Evolutionary conservation across 345 rosid genomes (phyloP).

Genomic region (Aquilaria malaccensis): DNA sequence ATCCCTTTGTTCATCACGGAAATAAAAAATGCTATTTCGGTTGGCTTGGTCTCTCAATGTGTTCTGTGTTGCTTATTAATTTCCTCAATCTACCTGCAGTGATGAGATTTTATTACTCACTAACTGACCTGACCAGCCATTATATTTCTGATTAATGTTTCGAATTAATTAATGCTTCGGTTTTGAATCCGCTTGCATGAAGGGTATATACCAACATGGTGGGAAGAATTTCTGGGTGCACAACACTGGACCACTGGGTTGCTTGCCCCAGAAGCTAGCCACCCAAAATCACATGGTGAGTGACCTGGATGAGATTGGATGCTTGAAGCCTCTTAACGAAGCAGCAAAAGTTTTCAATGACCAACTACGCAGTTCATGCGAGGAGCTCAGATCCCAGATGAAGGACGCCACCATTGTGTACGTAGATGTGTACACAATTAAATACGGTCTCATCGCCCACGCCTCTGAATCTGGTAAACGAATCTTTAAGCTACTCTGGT

Average conservation of each 20-base stretch:
- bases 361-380: constrained; percentile 30
- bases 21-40: constrained; percentile 45
- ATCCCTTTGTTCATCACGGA: constrained; percentile 46
- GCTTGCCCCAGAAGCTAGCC: constrained; percentile 49
- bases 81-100: neutral
- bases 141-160: neutral
- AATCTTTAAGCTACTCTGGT: neutral
- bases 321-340: constrained; percentile 42
- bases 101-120: no score
- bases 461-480: constrained; percentile 30
- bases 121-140: no score
- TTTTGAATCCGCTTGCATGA: neutral
- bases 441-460: constrained; percentile 42
- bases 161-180: neutral
- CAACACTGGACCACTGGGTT: constrained; percentile 66
- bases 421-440: constrained; percentile 47
- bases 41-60: constrained; percentile 2
- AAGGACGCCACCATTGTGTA: constrained; percentile 40
- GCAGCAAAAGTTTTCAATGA: constrained; percentile 45
- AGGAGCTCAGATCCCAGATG: constrained; percentile 36
- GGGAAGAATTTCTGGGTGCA: constrained; percentile 71
- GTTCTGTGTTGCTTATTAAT: neutral
- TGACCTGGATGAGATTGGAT: constrained; percentile 47
- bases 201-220: constrained; percentile 42
- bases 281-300: constrained; percentile 19